These are phyloP conservation scores for Cephalotrichum gorgonifer DNA, from an alignment of 2,329 filamentous ascomycete species.

Conservation along the genomic window DNA sequence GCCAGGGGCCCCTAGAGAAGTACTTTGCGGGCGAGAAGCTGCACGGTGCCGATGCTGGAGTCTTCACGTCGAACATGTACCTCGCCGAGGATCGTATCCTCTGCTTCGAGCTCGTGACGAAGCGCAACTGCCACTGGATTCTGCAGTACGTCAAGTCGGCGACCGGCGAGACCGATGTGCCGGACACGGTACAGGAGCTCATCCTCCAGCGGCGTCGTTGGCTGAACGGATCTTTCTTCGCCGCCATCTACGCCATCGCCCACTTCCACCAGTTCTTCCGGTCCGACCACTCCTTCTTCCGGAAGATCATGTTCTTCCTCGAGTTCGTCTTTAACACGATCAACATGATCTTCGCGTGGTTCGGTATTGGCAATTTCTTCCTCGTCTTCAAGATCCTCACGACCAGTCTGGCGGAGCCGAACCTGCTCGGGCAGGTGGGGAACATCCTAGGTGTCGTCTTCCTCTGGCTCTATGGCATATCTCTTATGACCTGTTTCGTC, in stretches of 20 bases:
- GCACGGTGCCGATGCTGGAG: slow-evolving; percentile 82
- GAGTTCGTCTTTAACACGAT: slow-evolving; percentile 92
- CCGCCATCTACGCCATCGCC: slow-evolving; percentile 85
- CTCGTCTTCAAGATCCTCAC: slow-evolving; percentile 96
- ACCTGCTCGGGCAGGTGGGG: slow-evolving; percentile 67
- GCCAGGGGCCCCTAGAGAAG: slow-evolving; percentile 84
- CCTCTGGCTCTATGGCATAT: slow-evolving; percentile 90
- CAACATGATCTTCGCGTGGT: slow-evolving; percentile 99
- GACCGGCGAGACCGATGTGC: slow-evolving; percentile 93
- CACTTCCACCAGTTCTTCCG: slow-evolving; percentile 97
- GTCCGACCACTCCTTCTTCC: slow-evolving; percentile 75
- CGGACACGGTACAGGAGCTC: slow-evolving; percentile 85
- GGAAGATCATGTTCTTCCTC: slow-evolving; percentile 82
- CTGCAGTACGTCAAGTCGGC: slow-evolving; percentile 97
- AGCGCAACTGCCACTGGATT: slow-evolving; percentile 95
- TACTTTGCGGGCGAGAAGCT: slow-evolving; percentile 97
- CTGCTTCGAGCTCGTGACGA: slow-evolving; percentile 95
- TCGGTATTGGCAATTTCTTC: slow-evolving; percentile 98
- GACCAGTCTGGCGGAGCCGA: slow-evolving; percentile 60
- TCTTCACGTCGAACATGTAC: slow-evolving; percentile 99
- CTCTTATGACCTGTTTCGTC: slow-evolving; percentile 89
- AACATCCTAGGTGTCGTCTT: slow-evolving; percentile 80
- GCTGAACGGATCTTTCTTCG: slow-evolving; percentile 98
- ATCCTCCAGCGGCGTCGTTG: slow-evolving; percentile 93
- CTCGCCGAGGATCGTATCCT: slow-evolving; percentile 97